phyloP scores from a whole-genome alignment of 2,329 filamentous ascomycete genomes.

The Fusarium sp. region DNA sequence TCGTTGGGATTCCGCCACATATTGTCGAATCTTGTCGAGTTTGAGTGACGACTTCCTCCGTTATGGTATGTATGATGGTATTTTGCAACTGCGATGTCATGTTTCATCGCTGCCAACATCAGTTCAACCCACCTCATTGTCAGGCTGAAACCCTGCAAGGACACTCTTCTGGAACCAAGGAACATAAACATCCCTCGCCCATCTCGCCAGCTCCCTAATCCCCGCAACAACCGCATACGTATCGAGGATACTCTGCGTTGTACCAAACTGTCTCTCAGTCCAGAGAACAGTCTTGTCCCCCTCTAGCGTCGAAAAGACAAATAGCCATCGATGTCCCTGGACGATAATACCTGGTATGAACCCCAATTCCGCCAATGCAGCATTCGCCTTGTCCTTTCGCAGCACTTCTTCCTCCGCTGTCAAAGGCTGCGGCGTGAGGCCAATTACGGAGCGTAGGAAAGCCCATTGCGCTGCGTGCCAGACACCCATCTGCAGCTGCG shows the following conservation, averaged over 20 bases:
- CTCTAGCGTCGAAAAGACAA: conserved; percentile 41
- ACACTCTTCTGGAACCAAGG: conserved; percentile 34
- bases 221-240: conserved; percentile 37
- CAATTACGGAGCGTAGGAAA: conserved; percentile 16
- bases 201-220: conserved; percentile 25
- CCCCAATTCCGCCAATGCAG: conserved; percentile 3
- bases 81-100: too few species aligned
- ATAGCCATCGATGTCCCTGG: conserved; percentile 38
- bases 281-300: conserved; percentile 30
- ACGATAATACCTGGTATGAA: conserved; percentile 43
- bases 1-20: too few species aligned
- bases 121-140: not conserved
- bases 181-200: conserved; percentile 31
- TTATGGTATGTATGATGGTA: too few species aligned
- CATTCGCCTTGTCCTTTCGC: not conserved
- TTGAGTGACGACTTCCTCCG: too few species aligned
- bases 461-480: conserved; percentile 38
- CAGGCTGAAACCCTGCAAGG: conserved; percentile 1
- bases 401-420: conserved; percentile 8
- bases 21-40: too few species aligned
- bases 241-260: conserved; percentile 30
- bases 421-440: not conserved
- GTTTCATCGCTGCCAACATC: too few species aligned
- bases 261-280: conserved; percentile 37
- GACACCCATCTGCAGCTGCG: conserved; percentile 31